phyloP scores from a whole-genome alignment of 768 basidiomycete species.

The Podaxis sp. region DNA sequence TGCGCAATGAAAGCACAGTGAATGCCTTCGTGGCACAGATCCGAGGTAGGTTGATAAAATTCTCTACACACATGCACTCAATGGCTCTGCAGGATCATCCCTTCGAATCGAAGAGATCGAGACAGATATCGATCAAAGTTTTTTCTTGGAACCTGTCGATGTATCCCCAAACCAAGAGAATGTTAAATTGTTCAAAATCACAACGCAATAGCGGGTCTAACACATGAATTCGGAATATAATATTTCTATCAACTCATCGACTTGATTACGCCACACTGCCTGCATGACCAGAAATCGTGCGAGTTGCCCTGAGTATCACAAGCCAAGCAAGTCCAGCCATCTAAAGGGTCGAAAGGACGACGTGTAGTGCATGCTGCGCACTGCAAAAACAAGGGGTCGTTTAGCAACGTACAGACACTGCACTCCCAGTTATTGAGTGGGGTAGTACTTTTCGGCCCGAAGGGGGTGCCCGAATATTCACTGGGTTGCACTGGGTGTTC shows the following conservation, averaged over 20 bases:
- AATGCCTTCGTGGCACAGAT: slow-evolving; percentile 39
- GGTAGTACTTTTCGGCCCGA: background rate
- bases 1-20: slow-evolving; percentile 57
- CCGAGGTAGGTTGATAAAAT: slow-evolving; percentile 24
- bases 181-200: slow-evolving; percentile 47
- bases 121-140: slow-evolving; percentile 12
- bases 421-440: background rate
- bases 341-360: slow-evolving; percentile 25
- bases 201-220: slow-evolving; percentile 1
- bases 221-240: background rate
- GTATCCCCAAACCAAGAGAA: slow-evolving; percentile 16
- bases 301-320: slow-evolving; percentile 41
- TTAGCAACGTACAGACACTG: slow-evolving; percentile 67
- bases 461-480: background rate
- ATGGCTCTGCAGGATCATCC: slow-evolving; percentile 12
- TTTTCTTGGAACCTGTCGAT: slow-evolving; percentile 27
- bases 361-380: slow-evolving; percentile 59
- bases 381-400: slow-evolving; percentile 42
- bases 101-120: slow-evolving; percentile 17
- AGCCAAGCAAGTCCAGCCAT: background rate
- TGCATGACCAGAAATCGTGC: slow-evolving; percentile 73
- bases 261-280: slow-evolving; percentile 69
- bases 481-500: background rate
- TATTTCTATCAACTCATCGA: slow-evolving; percentile 27
- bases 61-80: background rate